Evolutionary conservation across 345 rosid genomes (phyloP).

Genomic region (Angophora floribunda): DNA sequence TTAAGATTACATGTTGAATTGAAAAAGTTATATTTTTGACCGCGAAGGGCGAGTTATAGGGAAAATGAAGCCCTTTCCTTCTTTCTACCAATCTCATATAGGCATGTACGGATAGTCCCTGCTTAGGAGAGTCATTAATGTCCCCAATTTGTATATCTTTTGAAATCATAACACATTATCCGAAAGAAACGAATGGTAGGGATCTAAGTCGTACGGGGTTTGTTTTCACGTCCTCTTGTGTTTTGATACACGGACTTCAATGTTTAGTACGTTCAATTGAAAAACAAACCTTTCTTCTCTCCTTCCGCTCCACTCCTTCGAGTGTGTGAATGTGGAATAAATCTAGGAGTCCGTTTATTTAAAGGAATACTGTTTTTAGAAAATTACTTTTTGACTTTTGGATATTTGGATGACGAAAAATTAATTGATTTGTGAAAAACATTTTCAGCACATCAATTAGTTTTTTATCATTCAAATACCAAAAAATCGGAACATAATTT

Average conservation of each 20-base stretch:
- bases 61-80: not conserved
- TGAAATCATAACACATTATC: not conserved
- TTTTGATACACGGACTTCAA: not conserved
- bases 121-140: not conserved
- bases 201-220: not conserved
- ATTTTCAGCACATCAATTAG: not conserved
- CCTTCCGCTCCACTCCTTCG: not conserved
- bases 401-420: not conserved
- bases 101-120: not conserved
- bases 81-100: not conserved
- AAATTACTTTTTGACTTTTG: not conserved
- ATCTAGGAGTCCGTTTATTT: not conserved
- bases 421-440: not conserved
- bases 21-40: not conserved
- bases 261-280: not conserved
- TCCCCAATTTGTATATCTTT: not conserved
- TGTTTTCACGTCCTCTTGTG: not conserved
- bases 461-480: not conserved
- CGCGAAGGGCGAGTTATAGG: not conserved
- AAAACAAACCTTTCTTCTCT: not conserved
- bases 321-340: not conserved
- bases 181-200: not conserved
- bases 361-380: not conserved
- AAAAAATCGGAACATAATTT: not conserved
- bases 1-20: not conserved